Evolutionary conservation across 2,329 filamentous ascomycete genomes (phyloP).

Genomic region (Penicillium sp.): DNA sequence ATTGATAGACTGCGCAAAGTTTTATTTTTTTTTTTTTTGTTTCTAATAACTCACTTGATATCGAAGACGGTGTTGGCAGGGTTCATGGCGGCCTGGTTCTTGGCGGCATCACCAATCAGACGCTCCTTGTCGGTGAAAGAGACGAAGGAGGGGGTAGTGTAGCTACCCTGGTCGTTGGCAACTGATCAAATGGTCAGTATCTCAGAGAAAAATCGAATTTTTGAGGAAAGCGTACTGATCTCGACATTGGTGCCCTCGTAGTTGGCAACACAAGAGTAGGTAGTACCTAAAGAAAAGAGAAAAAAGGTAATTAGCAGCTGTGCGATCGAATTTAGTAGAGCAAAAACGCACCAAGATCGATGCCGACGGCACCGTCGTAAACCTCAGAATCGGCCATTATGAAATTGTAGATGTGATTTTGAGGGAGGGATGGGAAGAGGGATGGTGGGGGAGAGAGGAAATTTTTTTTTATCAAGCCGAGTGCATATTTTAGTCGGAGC

Average conservation of each 20-base stretch:
- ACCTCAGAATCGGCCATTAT: conserved; percentile 47
- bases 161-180: conserved; percentile 99
- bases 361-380: conserved; percentile 99
- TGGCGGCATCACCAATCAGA: conserved; percentile 97
- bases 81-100: conserved; percentile 99
- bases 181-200: conserved; percentile 48
- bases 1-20: not conserved
- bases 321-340: conserved; percentile 1
- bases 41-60: conserved; percentile 72
- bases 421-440: conserved; percentile 20
- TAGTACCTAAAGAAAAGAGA: conserved; percentile 68
- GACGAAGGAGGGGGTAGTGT: conserved; percentile 98
- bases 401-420: conserved; percentile 20
- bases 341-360: conserved; percentile 88
- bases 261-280: conserved; percentile 99
- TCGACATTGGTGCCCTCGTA: conserved; percentile 99
- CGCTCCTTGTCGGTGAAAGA: conserved; percentile 99
- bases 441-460: conserved; percentile 27
- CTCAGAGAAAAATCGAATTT: not conserved
- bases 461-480: conserved; percentile 29
- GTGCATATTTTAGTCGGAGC: conserved; percentile 19
- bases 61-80: conserved; percentile 97
- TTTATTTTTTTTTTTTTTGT: not conserved
- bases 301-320: conserved; percentile 9
- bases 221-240: conserved; percentile 66